Conservation (phyloP, 2,329 filamentous ascomycete genomes). For the Ophiostoma quercus region DNA sequence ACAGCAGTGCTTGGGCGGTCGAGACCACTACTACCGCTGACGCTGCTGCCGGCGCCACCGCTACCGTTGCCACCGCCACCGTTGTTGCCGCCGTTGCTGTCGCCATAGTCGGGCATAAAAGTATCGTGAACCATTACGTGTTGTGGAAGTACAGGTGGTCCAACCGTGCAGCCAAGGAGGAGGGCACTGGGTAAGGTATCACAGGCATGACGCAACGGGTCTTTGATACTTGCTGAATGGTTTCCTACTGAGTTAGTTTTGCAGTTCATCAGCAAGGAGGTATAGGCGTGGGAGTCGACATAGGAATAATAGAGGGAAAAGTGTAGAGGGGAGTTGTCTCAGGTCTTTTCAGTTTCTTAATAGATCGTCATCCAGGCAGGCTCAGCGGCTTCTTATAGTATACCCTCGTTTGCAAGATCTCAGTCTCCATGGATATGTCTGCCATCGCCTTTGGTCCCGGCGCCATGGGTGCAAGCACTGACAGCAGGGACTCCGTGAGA, state of each 20-base stretch:
- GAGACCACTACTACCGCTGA: not conserved
- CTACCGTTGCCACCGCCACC: not conserved
- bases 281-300: not conserved
- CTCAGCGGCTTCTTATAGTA: slow-evolving; percentile 46
- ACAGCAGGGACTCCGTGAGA: slow-evolving; percentile 23
- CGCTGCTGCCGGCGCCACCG: not conserved
- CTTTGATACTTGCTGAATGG: not conserved
- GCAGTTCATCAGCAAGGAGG: not conserved
- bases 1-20: not conserved
- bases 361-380: slow-evolving; percentile 46
- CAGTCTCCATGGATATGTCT: slow-evolving; percentile 37
- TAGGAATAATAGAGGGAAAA: too few species aligned
- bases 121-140: slow-evolving; percentile 6
- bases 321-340: slow-evolving; percentile 41
- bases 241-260: not conserved
- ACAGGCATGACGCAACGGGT: not conserved
- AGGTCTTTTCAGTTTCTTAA: slow-evolving; percentile 70
- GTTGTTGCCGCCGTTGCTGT: not conserved
- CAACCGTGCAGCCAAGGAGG: slow-evolving; percentile 11
- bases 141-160: slow-evolving; percentile 14
- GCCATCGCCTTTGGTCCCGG: slow-evolving; percentile 58
- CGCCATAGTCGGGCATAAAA: not conserved
- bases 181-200: slow-evolving; percentile 14
- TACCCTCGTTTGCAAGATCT: slow-evolving; percentile 24
- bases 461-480: slow-evolving; percentile 48